Conservation (phyloP, 768 basidiomycete genomes). For the Pisolithus tinctorius region DNA sequence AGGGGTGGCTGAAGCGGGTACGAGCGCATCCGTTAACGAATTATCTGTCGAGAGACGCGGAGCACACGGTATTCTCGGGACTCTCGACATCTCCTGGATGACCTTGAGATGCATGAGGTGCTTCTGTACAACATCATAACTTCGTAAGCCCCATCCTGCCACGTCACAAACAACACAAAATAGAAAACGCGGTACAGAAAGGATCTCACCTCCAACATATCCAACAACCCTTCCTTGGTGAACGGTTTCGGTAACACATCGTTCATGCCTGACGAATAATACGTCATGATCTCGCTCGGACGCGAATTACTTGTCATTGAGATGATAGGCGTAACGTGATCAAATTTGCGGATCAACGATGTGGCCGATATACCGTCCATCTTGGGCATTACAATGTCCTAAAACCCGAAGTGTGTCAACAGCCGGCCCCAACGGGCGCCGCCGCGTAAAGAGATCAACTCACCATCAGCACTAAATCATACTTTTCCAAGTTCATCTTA, state of each 20-base stretch:
- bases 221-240: conserved; percentile 84
- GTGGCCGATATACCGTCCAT: conserved; percentile 87
- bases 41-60: conserved; percentile 49
- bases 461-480: conserved; percentile 94
- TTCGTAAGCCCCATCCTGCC: no score
- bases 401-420: background rate
- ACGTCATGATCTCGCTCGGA: conserved; percentile 88
- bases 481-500: conserved; percentile 95
- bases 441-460: conserved; percentile 21
- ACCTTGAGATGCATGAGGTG: conserved; percentile 83
- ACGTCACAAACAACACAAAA: no score
- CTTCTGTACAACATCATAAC: conserved; percentile 42
- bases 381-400: conserved; percentile 96
- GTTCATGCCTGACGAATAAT: conserved; percentile 76
- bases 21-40: conserved; percentile 49
- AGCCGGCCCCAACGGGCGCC: no score
- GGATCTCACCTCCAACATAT: conserved; percentile 76
- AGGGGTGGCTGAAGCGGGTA: conserved; percentile 27
- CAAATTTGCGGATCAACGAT: conserved; percentile 89
- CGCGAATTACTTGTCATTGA: conserved; percentile 97
- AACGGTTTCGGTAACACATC: conserved; percentile 96
- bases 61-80: conserved; percentile 62
- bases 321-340: conserved; percentile 93
- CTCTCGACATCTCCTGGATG: conserved; percentile 67
- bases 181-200: background rate